phyloP scores from a whole-genome alignment of 768 basidiomycete species.

The Crassisporium funariophilum region DNA sequence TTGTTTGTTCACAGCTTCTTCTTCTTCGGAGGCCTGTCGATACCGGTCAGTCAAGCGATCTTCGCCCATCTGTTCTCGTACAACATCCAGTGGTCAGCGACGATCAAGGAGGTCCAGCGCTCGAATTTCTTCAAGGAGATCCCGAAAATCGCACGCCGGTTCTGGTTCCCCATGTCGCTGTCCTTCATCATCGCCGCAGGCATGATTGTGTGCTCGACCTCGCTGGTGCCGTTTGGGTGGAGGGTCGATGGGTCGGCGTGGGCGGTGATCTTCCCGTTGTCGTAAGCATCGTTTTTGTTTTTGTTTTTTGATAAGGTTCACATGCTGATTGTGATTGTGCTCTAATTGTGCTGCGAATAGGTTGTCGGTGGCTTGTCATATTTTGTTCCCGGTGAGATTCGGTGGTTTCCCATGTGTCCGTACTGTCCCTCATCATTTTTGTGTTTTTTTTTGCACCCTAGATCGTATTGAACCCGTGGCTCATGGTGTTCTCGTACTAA shows the following conservation, averaged over 20 bases:
- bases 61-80: constrained; percentile 65
- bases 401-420: constrained; percentile 2
- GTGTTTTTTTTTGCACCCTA: constrained; percentile 17
- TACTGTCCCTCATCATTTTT: constrained; percentile 4
- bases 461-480: constrained; percentile 51
- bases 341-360: constrained; percentile 54
- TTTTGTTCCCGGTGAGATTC: constrained; percentile 66
- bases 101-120: constrained; percentile 78
- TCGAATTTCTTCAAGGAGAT: constrained; percentile 93
- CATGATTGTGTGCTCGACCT: constrained; percentile 55
- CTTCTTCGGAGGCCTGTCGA: constrained; percentile 75
- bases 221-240: constrained; percentile 59
- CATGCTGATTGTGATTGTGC: constrained; percentile 38
- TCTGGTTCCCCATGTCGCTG: constrained; percentile 60
- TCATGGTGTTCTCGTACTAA: constrained; percentile 71
- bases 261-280: constrained; percentile 78
- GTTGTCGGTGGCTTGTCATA: constrained; percentile 61
- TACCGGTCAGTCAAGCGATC: constrained; percentile 69
- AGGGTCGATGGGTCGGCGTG: constrained; percentile 54
- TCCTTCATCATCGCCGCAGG: constrained; percentile 56
- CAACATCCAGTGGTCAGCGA: constrained; percentile 60
- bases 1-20: constrained; percentile 56
- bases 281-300: constrained; percentile 36
- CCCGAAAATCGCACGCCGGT: constrained; percentile 74
- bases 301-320: constrained; percentile 3